These are phyloP conservation scores for Coniochaeta sp. DNA, from an alignment of 2,329 filamentous ascomycete species.

Conservation along the genomic window DNA sequence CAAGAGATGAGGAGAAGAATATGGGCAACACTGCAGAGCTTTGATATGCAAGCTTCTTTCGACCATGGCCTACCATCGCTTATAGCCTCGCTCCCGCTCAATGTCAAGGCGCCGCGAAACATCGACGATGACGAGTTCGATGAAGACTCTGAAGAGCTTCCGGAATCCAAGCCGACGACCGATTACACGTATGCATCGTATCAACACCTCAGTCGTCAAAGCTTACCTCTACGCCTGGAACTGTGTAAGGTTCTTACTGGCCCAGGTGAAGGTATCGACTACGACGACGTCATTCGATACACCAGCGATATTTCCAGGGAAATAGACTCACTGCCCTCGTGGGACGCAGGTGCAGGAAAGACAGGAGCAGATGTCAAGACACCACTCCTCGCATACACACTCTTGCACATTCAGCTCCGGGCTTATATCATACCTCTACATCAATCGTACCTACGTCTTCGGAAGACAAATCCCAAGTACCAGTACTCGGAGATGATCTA, in stretches of 20 bases:
- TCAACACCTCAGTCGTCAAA: constrained; percentile 49
- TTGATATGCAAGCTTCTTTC: constrained; percentile 54
- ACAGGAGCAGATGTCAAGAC: constrained; percentile 37
- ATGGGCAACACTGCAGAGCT: constrained; percentile 55
- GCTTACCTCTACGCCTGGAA: constrained; percentile 47
- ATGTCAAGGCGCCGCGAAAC: constrained; percentile 47
- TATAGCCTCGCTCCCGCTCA: constrained; percentile 47
- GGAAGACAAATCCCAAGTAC: constrained; percentile 52
- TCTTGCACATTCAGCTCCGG: constrained; percentile 52
- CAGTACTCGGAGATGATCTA: constrained; percentile 57
- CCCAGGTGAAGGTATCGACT: constrained; percentile 46
- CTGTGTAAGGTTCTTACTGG: constrained; percentile 49
- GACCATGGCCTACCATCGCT: constrained; percentile 53
- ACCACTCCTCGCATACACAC: constrained; percentile 50
- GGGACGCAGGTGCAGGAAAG: constrained; percentile 35
- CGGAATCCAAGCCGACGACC: constrained; percentile 39
- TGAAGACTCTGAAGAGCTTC: constrained; percentile 41
- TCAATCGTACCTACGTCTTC: constrained; percentile 52
- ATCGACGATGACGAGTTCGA: constrained; percentile 51
- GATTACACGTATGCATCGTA: constrained; percentile 54
- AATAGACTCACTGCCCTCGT: constrained; percentile 51
- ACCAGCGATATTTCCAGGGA: constrained; percentile 54
- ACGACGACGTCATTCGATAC: constrained; percentile 54
- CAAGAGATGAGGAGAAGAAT: constrained; percentile 55
- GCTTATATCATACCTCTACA: constrained; percentile 57